phyloP scores from a whole-genome alignment of 1,139 yeast species.

The Diutina rugosa region DNA sequence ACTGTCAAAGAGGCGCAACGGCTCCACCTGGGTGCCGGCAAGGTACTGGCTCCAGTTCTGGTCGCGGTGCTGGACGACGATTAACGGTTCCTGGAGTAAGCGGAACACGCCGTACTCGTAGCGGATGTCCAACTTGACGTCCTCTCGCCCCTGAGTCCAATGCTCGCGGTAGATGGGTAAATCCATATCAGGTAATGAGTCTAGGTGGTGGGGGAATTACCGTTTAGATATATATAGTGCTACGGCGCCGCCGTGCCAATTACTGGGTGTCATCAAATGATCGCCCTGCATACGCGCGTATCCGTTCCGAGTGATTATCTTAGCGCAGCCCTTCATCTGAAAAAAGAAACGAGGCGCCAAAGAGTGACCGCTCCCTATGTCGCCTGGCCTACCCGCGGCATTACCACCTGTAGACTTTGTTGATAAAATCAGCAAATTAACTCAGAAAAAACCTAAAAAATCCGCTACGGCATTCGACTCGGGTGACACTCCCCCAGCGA shows the following conservation, averaged over 20 bases:
- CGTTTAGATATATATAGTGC: too few relatives aligned
- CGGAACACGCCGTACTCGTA: neutral
- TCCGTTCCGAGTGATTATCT: neutral
- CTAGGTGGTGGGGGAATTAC: neutral
- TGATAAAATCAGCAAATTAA: neutral
- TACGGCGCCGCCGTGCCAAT: too few relatives aligned
- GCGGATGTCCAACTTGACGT: neutral
- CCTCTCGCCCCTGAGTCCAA: neutral
- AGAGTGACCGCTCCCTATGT: neutral
- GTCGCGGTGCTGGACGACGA: neutral
- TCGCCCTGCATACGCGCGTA: neutral
- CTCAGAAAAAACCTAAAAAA: too few relatives aligned
- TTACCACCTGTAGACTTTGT: neutral
- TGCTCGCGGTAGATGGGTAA: neutral
- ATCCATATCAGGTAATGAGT: neutral
- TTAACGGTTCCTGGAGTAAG: neutral
- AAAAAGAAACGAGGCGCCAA: neutral
- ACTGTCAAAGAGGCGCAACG: neutral
- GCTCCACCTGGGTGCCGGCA: neutral
- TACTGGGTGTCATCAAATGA: too few relatives aligned
- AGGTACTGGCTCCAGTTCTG: neutral
- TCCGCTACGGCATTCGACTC: too few relatives aligned
- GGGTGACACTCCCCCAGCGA: too few relatives aligned
- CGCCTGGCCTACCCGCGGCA: neutral
- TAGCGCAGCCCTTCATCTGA: neutral